A percentile compares a stretch with the other conserved stretches of the same genome.
Conservation (phyloP, 805 yeast species). For the Pichia phayaonensis region DNA sequence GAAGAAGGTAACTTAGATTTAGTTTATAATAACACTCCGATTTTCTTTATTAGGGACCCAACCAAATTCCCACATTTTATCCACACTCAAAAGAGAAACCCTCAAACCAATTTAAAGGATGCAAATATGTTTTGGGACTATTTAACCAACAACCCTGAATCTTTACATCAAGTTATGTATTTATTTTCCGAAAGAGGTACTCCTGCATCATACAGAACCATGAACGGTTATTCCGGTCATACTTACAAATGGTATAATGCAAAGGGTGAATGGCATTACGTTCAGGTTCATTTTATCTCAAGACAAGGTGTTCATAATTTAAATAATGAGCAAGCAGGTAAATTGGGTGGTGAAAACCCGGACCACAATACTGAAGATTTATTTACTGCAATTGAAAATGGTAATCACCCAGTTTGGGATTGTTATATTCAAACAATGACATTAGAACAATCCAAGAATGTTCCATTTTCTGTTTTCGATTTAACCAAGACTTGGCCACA, state of each 20-base stretch:
- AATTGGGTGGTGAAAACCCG: conserved; percentile 68
- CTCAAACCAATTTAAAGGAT: conserved; percentile 73
- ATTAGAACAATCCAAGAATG: conserved; percentile 63
- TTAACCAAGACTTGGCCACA: conserved; percentile 93
- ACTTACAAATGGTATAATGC: conserved; percentile 73
- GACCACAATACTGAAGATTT: conserved; percentile 77
- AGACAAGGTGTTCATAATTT: conserved; percentile 49
- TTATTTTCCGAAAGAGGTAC: conserved; percentile 80
- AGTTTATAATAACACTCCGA: conserved; percentile 82
- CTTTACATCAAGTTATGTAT: conserved; percentile 65
- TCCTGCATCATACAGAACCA: conserved; percentile 64
- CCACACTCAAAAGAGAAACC: conserved; percentile 84
- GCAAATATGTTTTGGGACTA: conserved; percentile 84
- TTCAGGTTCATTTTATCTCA: conserved; percentile 65
- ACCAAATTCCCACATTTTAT: conserved; percentile 81
- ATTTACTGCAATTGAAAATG: conserved; percentile 68
- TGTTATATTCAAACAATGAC: conserved; percentile 83
- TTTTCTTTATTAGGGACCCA: conserved; percentile 80
- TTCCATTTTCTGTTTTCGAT: conserved; percentile 79
- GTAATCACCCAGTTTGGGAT: conserved; percentile 80
- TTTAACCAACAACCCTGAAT: conserved; percentile 63
- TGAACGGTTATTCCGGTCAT: conserved; percentile 84
- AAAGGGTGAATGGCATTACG: conserved; percentile 70
- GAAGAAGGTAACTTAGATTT: conserved; percentile 80
- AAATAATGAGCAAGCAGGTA: conserved; percentile 60